Evolutionary conservation across 2,329 filamentous ascomycete genomes (phyloP), one percentile per base, ranked within the genome.

Genomic region (Pseudopyricularia javanii): DNA sequence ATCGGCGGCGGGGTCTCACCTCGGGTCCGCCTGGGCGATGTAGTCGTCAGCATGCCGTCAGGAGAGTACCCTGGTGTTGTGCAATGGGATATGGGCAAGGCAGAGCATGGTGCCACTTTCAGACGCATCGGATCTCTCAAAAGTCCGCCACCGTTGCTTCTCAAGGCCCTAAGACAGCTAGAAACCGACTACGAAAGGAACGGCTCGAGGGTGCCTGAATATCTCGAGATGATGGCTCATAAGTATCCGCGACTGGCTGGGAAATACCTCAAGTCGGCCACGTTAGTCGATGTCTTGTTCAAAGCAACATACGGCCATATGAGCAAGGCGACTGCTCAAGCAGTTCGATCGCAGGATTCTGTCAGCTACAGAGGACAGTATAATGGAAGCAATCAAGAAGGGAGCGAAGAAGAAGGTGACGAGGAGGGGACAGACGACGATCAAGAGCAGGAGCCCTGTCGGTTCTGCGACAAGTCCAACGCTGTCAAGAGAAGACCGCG

Each of bases 1-100:
- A 62, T 68, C 3, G 66, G 61, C 1, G 67, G 67, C 4, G 68
- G 67, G 3, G 66, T 61, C 0, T 17, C 35, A 8, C 68, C 68
- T 55, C 66, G 70, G n/a, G 62, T 71, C 1, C 63, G 67, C 4
- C 61, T 67, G 0, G 63, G 64, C 8, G 63, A 67, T 48, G 51
- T 67, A 17, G 63, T 65, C 1, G 62, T 69, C 7, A 61, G 62
- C 43, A 43, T 49, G 6, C 54, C 60, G 8, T 40, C 56, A 6
- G 48, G 55, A 32, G 53, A 51, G 1, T 47, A 57, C 0, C 56
- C 58, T 2, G 61, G 65, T 4, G 54, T 61, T 1, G 49, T 66
- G 5, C 59, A 68, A 14, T 61, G 62, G 48, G 59, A 63, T 28
- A 62, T 59, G 49, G 62, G 61, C 4, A 63, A 61, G 48, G 53